These are phyloP conservation scores for Daldinia loculata DNA, from an alignment of 495 filamentous ascomycete species.

Conservation along the genomic window DNA sequence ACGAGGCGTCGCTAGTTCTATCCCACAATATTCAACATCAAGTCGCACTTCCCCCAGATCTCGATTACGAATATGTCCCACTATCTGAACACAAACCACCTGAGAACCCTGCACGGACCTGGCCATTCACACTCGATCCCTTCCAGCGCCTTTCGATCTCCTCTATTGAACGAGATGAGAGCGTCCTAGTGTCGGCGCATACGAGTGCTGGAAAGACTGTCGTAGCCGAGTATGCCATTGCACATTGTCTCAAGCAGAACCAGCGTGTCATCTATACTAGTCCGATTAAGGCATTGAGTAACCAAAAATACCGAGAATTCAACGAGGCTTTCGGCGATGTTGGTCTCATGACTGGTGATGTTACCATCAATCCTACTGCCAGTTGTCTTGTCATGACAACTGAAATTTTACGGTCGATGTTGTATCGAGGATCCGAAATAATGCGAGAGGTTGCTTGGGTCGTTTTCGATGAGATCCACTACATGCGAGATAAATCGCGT, in stretches of 20 bases:
- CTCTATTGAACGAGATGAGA: constrained; percentile 94
- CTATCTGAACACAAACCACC: constrained; percentile 90
- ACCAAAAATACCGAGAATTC: constrained; percentile 98
- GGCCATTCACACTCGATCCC: constrained; percentile 91
- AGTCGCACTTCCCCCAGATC: constrained; percentile 87
- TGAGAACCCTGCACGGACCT: constrained; percentile 81
- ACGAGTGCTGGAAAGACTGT: constrained; percentile 98
- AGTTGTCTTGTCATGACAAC: constrained; percentile 99
- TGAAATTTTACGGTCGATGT: constrained; percentile 97
- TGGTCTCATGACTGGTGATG: constrained; percentile 98
- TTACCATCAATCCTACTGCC: constrained; percentile 97
- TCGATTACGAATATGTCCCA: constrained; percentile 85
- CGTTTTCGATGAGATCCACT: constrained; percentile 97
- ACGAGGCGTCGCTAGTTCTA: constrained; percentile 71
- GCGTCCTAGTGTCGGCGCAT: constrained; percentile 95
- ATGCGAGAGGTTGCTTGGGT: constrained; percentile 99
- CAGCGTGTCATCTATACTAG: constrained; percentile 99
- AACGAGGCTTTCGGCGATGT: constrained; percentile 94
- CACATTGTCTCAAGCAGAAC: constrained; percentile 94
- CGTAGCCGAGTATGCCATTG: constrained; percentile 97
- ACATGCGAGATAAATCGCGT: constrained; percentile 91
- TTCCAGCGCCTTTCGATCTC: constrained; percentile 94
- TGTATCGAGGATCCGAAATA: constrained; percentile 97
- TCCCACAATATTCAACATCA: constrained; percentile 99
- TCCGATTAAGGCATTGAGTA: constrained; percentile 97